Percentiles rank a stretch among this genome's conserved stretches.
Evolutionary conservation across 768 basidiomycete genomes (phyloP).

Genomic region (Sporobolomyces pararoseus): DNA sequence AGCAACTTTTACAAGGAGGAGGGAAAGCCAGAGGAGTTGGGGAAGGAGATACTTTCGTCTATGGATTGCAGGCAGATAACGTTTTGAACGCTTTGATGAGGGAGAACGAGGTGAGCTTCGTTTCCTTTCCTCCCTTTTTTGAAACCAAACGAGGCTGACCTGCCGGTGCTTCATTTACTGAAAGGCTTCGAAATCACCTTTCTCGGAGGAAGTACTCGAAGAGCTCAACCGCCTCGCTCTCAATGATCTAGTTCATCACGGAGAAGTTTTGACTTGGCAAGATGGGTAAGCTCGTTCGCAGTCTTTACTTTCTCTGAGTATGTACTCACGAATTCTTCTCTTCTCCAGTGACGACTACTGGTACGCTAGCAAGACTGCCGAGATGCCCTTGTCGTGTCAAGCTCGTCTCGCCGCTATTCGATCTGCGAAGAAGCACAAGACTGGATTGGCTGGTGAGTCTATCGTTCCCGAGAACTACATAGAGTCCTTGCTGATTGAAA

Average conservation of each 20-base stretch:
- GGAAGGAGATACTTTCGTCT: constrained; percentile 16
- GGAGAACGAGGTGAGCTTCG: constrained; percentile 27
- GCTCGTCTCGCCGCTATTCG: constrained; percentile 46
- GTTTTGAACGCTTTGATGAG: constrained; percentile 17
- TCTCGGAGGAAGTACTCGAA: constrained; percentile 48
- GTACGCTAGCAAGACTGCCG: constrained; percentile 49
- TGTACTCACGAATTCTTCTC: neutral
- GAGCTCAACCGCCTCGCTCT: constrained; percentile 46
- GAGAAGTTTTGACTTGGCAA: constrained; percentile 48
- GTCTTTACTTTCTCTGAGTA: neutral
- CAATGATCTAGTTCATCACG: constrained; percentile 50
- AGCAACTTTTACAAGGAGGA: constrained; percentile 1
- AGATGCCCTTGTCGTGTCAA: constrained; percentile 50
- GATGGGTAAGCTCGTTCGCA: constrained; percentile 44
- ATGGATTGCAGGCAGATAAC: constrained; percentile 21
- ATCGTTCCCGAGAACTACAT: too few relatives aligned
- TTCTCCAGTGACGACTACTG: constrained; percentile 46
- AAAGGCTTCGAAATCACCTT: constrained; percentile 44
- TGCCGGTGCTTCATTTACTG: neutral
- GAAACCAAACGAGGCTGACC: neutral
- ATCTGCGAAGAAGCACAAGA: constrained; percentile 48
- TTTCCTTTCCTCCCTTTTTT: neutral
- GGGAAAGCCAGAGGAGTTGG: constrained; percentile 6
- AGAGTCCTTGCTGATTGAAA: too few relatives aligned
- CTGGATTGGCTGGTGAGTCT: constrained; percentile 46